Conservation (phyloP, 2,329 filamentous ascomycete species). For the Aspergillus pseudonomiae region DNA sequence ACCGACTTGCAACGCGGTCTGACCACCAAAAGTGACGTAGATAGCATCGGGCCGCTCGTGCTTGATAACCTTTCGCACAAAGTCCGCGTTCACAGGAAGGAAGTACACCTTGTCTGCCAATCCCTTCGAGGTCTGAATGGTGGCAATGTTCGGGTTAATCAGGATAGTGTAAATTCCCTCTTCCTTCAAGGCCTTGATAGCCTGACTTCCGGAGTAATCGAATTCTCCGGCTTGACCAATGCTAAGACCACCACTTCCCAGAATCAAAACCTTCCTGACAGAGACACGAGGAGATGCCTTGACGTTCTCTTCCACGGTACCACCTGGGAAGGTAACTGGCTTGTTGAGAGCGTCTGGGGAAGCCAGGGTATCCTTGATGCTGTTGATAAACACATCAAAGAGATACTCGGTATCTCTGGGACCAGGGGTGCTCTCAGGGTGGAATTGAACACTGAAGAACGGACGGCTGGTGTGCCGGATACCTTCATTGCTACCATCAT, state of each 20-base stretch:
- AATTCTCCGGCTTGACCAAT: slow-evolving; percentile 99
- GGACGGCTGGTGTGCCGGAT: slow-evolving; percentile 84
- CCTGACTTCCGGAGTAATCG: slow-evolving; percentile 97
- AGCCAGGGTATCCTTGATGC: slow-evolving; percentile 72
- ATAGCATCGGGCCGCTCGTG: slow-evolving; percentile 95
- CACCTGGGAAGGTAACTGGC: slow-evolving; percentile 85
- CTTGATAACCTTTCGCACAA: slow-evolving; percentile 95
- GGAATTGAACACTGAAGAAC: slow-evolving; percentile 99
- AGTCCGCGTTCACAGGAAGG: slow-evolving; percentile 93
- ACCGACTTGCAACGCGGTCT: slow-evolving; percentile 94
- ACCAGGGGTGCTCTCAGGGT: slow-evolving; percentile 94
- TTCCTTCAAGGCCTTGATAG: slow-evolving; percentile 97
- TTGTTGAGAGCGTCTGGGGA: slow-evolving; percentile 68
- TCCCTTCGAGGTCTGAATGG: slow-evolving; percentile 97
- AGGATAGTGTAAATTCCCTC: slow-evolving; percentile 97
- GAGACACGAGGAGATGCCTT: slow-evolving; percentile 74
- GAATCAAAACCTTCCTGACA: slow-evolving; percentile 91
- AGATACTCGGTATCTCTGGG: slow-evolving; percentile 94
- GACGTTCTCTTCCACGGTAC: slow-evolving; percentile 77
- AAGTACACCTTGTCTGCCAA: slow-evolving; percentile 99
- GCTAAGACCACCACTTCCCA: slow-evolving; percentile 91
- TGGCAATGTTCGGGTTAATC: slow-evolving; percentile 99
- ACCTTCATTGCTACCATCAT: slow-evolving; percentile 97
- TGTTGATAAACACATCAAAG: slow-evolving; percentile 93
- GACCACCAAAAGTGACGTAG: slow-evolving; percentile 96